Evolutionary conservation across 495 filamentous ascomycete genomes (phyloP).

Genomic region (Hypoxylon fragiforme): DNA sequence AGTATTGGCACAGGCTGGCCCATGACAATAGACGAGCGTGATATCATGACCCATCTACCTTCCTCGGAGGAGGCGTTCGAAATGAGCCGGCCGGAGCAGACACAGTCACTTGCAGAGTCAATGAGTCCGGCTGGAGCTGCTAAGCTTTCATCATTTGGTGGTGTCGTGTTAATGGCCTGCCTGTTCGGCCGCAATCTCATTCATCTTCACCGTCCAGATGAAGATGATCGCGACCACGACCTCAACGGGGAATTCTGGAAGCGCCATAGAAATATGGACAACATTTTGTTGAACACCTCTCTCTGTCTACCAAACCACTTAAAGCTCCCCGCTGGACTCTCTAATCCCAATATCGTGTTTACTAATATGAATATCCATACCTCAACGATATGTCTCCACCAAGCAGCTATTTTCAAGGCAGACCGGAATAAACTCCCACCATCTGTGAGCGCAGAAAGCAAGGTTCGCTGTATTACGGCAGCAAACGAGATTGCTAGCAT

Average conservation of each 20-base stretch:
- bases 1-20: slow-evolving; percentile 99
- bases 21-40: slow-evolving; percentile 87
- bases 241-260: slow-evolving; percentile 97
- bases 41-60: slow-evolving; percentile 87
- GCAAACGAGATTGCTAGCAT: slow-evolving; percentile 95
- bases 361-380: slow-evolving; percentile 97
- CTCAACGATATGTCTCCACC: slow-evolving; percentile 94
- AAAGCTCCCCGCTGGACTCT: slow-evolving; percentile 74
- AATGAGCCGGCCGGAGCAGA: slow-evolving; percentile 71
- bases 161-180: slow-evolving; percentile 80
- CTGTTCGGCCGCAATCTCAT: slow-evolving; percentile 93
- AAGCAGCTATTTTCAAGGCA: slow-evolving; percentile 96
- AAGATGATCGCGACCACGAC: slow-evolving; percentile 81
- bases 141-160: slow-evolving; percentile 75
- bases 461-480: slow-evolving; percentile 88
- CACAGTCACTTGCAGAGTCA: slow-evolving; percentile 68
- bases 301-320: slow-evolving; percentile 82
- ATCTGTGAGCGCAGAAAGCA: slow-evolving; percentile 82
- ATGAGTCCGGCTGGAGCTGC: slow-evolving; percentile 71
- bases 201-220: slow-evolving; percentile 88
- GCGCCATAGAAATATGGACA: slow-evolving; percentile 85
- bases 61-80: slow-evolving; percentile 85
- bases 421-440: slow-evolving; percentile 82
- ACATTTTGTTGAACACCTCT: slow-evolving; percentile 82
- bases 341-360: slow-evolving; percentile 87